Evolutionary conservation across 768 basidiomycete species (phyloP).

Genomic region (Lyophyllum semitale): DNA sequence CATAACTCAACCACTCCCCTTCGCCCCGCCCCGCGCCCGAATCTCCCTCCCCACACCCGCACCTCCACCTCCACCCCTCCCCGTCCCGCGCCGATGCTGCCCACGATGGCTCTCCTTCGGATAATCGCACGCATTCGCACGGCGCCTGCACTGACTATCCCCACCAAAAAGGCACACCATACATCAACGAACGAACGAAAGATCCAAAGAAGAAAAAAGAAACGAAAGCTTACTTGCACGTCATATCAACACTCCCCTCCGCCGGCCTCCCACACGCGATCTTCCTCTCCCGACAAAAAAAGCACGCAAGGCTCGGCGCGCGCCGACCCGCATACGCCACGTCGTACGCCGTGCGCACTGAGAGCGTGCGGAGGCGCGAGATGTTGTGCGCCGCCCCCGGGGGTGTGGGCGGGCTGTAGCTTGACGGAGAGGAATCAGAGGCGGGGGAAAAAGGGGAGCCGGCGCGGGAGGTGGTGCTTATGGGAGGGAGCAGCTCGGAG

Average conservation of each 20-base stretch:
- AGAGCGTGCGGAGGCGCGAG: too few species aligned
- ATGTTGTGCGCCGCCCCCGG: background rate
- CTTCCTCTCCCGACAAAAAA: conserved; percentile 1
- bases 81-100: background rate
- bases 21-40: background rate
- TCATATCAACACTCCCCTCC: background rate
- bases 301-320: background rate
- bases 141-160: background rate
- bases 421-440: background rate
- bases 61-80: background rate
- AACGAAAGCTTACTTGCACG: conserved; percentile 9
- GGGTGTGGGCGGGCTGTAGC: background rate
- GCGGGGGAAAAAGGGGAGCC: background rate
- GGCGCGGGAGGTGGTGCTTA: background rate
- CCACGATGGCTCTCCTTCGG: background rate
- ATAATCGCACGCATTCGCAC: background rate
- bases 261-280: conserved; percentile 1
- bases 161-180: too few species aligned
- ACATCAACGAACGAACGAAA: background rate
- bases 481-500: background rate
- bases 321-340: background rate
- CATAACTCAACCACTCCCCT: too few species aligned
- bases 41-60: background rate
- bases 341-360: background rate
- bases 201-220: background rate